phyloP scores from a whole-genome alignment of 2,329 filamentous ascomycete genomes.

The Dichotomopilus funicola region DNA sequence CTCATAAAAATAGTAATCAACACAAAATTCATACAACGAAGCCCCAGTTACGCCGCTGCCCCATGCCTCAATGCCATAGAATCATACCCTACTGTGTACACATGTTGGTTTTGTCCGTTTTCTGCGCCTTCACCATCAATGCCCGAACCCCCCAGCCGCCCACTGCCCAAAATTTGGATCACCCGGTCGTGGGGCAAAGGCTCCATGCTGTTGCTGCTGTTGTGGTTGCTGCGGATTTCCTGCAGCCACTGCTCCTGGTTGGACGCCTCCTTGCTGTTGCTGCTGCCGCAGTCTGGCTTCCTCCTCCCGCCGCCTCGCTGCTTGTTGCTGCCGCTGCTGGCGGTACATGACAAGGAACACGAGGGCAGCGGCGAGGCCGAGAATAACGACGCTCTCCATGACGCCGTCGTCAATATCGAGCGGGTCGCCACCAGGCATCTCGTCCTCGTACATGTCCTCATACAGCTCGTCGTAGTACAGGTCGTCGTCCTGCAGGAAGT shows the following conservation, averaged over 20 bases:
- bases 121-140: constrained; percentile 29
- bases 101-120: neutral
- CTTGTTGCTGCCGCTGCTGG: constrained; percentile 60
- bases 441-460: constrained; percentile 49
- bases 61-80: constrained; percentile 3
- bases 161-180: constrained; percentile 64
- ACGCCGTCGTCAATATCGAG: constrained; percentile 59
- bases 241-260: neutral
- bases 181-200: constrained; percentile 45
- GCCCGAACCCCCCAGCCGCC: constrained; percentile 56
- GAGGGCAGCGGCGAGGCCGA: constrained; percentile 67
- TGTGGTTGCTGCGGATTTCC: neutral
- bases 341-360: constrained; percentile 77
- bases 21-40: constrained; percentile 1
- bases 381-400: constrained; percentile 76
- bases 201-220: constrained; percentile 8
- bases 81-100: constrained; percentile 1
- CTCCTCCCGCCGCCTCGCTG: constrained; percentile 37
- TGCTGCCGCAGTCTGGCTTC: constrained; percentile 29
- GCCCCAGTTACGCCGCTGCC: constrained; percentile 8
- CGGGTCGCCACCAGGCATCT: constrained; percentile 53
- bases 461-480: constrained; percentile 58
- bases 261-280: neutral
- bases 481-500: constrained; percentile 71
- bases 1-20: neutral